Evolutionary conservation across 495 filamentous ascomycete genomes (phyloP).

Genomic region (Parmelia sp.): DNA sequence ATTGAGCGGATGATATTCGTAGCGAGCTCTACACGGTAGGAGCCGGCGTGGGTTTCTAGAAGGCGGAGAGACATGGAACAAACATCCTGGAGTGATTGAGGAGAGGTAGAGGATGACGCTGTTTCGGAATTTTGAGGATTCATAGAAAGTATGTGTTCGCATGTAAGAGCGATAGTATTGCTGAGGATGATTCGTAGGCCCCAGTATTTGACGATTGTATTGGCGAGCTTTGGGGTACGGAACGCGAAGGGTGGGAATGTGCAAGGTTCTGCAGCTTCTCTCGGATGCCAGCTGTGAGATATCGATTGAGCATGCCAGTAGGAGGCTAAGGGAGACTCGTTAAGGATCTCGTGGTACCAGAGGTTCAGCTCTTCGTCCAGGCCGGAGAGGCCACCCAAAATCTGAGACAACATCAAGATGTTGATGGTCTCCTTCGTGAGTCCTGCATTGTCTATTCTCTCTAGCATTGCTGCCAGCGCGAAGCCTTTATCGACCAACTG

Average conservation of each 20-base stretch:
- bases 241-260: conserved; percentile 4
- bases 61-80: not conserved
- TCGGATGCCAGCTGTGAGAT: not conserved
- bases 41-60: not conserved
- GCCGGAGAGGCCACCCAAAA: not conserved
- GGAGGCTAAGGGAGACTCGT: conserved; percentile 8
- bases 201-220: not conserved
- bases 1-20: conserved; percentile 22
- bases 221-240: not conserved
- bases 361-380: not conserved
- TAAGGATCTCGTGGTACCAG: conserved; percentile 3
- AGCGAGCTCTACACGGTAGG: conserved; percentile 15
- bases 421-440: not conserved
- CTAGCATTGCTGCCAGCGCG: conserved; percentile 6
- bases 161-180: conserved; percentile 4
- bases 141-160: not conserved
- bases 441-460: conserved; percentile 1
- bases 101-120: not conserved
- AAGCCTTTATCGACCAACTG: conserved; percentile 15
- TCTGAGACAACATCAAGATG: not conserved
- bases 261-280: not conserved
- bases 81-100: not conserved
- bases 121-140: not conserved
- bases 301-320: conserved; percentile 2
- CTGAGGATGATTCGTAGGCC: not conserved